Evolutionary conservation across 345 rosid genomes (phyloP).

Genomic region (Cardamine occulta): DNA sequence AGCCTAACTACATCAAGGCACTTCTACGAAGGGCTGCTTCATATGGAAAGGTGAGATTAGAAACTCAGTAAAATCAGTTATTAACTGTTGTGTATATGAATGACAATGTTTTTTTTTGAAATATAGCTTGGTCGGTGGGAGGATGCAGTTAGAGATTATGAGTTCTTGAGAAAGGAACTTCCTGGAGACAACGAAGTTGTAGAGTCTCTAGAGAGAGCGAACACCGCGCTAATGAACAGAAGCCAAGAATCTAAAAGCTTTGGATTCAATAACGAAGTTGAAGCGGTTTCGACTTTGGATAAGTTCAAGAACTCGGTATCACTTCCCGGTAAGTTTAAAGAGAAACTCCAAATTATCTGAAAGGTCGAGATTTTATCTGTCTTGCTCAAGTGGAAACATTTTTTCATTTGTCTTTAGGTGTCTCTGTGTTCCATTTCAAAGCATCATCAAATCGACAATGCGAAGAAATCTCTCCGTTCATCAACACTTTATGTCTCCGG

Average conservation of each 20-base stretch:
- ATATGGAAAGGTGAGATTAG: slow-evolving; percentile 68
- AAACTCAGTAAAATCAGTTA: neutral
- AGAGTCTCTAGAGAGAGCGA: slow-evolving; percentile 71
- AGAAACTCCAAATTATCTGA: neutral
- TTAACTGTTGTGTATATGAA: neutral
- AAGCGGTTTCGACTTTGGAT: slow-evolving; percentile 55
- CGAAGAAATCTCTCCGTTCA: slow-evolving; percentile 43
- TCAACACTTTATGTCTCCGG: slow-evolving; percentile 45
- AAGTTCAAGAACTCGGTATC: slow-evolving; percentile 59
- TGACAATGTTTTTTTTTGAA: slow-evolving; percentile 30
- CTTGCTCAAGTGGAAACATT: slow-evolving; percentile 27
- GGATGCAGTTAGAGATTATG: slow-evolving; percentile 87
- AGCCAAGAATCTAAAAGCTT: slow-evolving; percentile 51
- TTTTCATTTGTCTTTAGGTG: slow-evolving; percentile 44
- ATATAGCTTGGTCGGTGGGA: slow-evolving; percentile 62
- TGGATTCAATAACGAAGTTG: slow-evolving; percentile 67
- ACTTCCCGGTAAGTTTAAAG: slow-evolving; percentile 55
- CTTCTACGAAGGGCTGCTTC: slow-evolving; percentile 91
- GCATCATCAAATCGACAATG: slow-evolving; percentile 41
- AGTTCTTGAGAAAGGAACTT: slow-evolving; percentile 72
- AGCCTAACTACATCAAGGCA: slow-evolving; percentile 80
- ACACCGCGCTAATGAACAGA: slow-evolving; percentile 62
- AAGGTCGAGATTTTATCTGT: neutral
- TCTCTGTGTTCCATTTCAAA: slow-evolving; percentile 48
- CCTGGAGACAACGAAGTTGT: slow-evolving; percentile 78